Evolutionary conservation across 2,329 filamentous ascomycete species (phyloP), one percentile per base, ranked within the genome.

Genomic region (Remersonia thermophila): DNA sequence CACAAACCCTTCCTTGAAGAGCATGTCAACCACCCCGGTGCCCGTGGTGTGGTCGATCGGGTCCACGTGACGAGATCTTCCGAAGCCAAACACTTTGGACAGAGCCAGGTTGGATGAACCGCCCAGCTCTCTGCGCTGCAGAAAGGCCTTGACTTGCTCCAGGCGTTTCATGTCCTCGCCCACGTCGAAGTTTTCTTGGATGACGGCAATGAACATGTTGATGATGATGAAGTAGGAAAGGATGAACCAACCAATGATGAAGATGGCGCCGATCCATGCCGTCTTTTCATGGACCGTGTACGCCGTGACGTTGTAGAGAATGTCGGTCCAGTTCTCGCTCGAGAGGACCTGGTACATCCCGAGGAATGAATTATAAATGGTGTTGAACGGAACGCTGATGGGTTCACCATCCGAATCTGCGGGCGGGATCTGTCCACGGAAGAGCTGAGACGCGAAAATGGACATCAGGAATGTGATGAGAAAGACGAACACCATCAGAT

Each of bases 141-240:
- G 65, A 50, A 96, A 98, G 1, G 89, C 84, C 52, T 87, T 89
- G 42, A 98, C 87, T 60, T 98, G 93, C 55, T 96, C 85, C 43
- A 96, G 62, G 14, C 93, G 85, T 61, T 98, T 98, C 57, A 96
- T 87, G 54, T 98, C 93, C 56, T 98, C 91, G 3, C 87, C 93
- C 17, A 98, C 86, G 60, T 98, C 91, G 55, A 98, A 98, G 53
- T 94, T 98, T 55, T 98, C 91, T 58, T 98, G 91, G 47, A 98
- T 98, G 62, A 98, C 91, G 67, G 91, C 91, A 83, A 98, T 96
- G 67, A 98, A 98, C 91, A 98, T 98, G 55, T 96, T 98, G 63
- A 98, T 64, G 43, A 96, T 73, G 61, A 98, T 93, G 55, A 96
- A 89, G 57, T 93, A 95, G 5, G 86, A 73, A 30, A 98, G 70